Evolutionary conservation across 345 rosid species (phyloP).

Genomic region (Pistacia integerrima): DNA sequence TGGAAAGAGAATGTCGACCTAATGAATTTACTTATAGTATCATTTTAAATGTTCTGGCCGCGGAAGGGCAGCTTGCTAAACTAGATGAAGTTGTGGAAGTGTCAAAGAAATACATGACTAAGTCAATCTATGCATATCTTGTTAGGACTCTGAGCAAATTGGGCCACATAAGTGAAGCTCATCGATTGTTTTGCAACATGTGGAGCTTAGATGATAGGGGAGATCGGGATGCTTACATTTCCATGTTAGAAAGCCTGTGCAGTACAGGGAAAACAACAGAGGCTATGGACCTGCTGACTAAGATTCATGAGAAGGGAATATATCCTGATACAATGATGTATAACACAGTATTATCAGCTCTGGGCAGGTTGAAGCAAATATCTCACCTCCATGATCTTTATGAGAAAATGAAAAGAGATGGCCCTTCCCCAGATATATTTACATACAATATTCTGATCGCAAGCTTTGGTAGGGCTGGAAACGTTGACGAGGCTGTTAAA

Average conservation of each 20-base stretch:
- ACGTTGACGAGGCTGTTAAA: slow-evolving; percentile 63
- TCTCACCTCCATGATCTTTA: slow-evolving; percentile 73
- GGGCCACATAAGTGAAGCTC: slow-evolving; percentile 88
- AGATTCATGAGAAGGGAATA: slow-evolving; percentile 75
- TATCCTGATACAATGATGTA: slow-evolving; percentile 69
- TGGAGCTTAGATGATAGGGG: slow-evolving; percentile 84
- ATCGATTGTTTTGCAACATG: slow-evolving; percentile 82
- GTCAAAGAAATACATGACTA: slow-evolving; percentile 70
- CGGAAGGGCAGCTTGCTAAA: slow-evolving; percentile 65
- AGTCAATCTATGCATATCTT: slow-evolving; percentile 73
- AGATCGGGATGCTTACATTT: slow-evolving; percentile 63
- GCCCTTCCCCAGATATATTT: slow-evolving; percentile 72
- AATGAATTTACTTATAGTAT: slow-evolving; percentile 69
- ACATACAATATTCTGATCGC: slow-evolving; percentile 87
- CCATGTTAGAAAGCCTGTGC: slow-evolving; percentile 81
- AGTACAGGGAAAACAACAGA: slow-evolving; percentile 71
- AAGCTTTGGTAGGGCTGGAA: slow-evolving; percentile 75
- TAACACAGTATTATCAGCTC: slow-evolving; percentile 65
- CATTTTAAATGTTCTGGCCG: slow-evolving; percentile 59
- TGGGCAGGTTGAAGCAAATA: slow-evolving; percentile 72
- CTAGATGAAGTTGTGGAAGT: slow-evolving; percentile 64
- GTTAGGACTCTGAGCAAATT: slow-evolving; percentile 67
- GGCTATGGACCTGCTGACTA: slow-evolving; percentile 72
- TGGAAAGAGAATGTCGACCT: slow-evolving; percentile 57
- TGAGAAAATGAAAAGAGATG: slow-evolving; percentile 70